These are phyloP conservation scores for Saturnispora serradocipensis DNA, from an alignment of 805 yeast genomes.

Conservation along the genomic window DNA sequence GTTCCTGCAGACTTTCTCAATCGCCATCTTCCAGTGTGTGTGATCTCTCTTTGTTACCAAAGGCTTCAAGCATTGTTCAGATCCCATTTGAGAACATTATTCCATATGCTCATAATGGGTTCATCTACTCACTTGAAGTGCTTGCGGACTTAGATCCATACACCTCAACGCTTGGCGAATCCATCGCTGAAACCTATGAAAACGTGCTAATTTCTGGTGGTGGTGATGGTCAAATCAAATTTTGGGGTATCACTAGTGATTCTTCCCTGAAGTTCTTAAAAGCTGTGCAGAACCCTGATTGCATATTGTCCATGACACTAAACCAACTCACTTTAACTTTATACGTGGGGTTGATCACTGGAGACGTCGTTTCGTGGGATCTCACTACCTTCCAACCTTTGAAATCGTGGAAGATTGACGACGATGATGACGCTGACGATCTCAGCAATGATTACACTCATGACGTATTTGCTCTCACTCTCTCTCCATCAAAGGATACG, in stretches of 20 bases:
- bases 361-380: conserved; percentile 79
- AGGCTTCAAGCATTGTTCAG: conserved; percentile 44
- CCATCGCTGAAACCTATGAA: conserved; percentile 21
- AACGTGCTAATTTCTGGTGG: conserved; percentile 60
- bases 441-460: conserved; percentile 14
- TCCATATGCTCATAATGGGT: conserved; percentile 86
- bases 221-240: conserved; percentile 82
- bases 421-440: conserved; percentile 26
- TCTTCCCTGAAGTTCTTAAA: conserved; percentile 21
- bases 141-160: conserved; percentile 19
- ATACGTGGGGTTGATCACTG: conserved; percentile 74
- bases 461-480: conserved; percentile 54
- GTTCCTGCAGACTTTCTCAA: conserved; percentile 24
- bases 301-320: conserved; percentile 59
- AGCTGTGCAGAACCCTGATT: conserved; percentile 52
- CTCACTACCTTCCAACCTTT: conserved; percentile 67
- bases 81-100: conserved; percentile 58
- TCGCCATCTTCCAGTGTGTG: not conserved
- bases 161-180: conserved; percentile 16
- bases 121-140: conserved; percentile 59
- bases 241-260: conserved; percentile 50
- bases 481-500: conserved; percentile 31
- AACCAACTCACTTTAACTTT: conserved; percentile 49
- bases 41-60: conserved; percentile 9
- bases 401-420: conserved; percentile 33